Percentiles rank a stretch among this genome's conserved stretches.
phyloP scores from a whole-genome alignment of 2,329 filamentous ascomycete species.

The Scolecobasidium constrictum region DNA sequence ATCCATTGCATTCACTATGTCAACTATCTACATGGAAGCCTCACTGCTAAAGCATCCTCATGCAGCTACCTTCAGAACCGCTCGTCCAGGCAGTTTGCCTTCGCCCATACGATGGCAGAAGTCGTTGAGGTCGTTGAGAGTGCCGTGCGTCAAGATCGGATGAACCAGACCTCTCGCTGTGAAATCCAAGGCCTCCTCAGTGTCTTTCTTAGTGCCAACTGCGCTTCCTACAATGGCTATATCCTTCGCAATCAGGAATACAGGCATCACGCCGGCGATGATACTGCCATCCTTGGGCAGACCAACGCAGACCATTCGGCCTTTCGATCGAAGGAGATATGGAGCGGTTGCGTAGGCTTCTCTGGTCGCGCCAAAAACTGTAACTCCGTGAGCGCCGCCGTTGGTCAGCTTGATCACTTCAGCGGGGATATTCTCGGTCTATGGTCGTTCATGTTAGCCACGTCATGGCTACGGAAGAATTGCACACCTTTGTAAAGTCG shows the following conservation, averaged over 20 bases:
- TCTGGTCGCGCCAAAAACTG: conserved; percentile 24
- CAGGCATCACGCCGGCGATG: conserved; percentile 51
- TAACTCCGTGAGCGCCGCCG: conserved; percentile 26
- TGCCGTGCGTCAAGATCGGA: conserved; percentile 10
- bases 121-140: conserved; percentile 2
- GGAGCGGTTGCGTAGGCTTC: conserved; percentile 21
- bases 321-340: conserved; percentile 54
- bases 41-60: too few relatives aligned
- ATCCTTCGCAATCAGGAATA: conserved; percentile 86
- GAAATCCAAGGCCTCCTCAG: conserved; percentile 83
- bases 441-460: too few relatives aligned
- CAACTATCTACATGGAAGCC: too few relatives aligned
- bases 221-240: conserved; percentile 87
- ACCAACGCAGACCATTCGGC: conserved; percentile 79
- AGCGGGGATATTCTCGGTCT: conserved; percentile 22
- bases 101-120: conserved; percentile 2
- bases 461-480: too few relatives aligned
- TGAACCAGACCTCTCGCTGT: conserved; percentile 75
- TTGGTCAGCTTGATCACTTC: conserved; percentile 25
- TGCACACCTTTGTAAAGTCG: conserved; percentile 60
- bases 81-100: conserved; percentile 3
- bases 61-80: conserved; percentile 1
- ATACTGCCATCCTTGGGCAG: conserved; percentile 72
- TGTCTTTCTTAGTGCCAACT: conserved; percentile 84
- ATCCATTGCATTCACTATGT: too few relatives aligned